Evolutionary conservation across 176 grass and related monocot species (phyloP), one percentile per base, ranked within the genome.

Genomic region (Aechmea fasciata): DNA sequence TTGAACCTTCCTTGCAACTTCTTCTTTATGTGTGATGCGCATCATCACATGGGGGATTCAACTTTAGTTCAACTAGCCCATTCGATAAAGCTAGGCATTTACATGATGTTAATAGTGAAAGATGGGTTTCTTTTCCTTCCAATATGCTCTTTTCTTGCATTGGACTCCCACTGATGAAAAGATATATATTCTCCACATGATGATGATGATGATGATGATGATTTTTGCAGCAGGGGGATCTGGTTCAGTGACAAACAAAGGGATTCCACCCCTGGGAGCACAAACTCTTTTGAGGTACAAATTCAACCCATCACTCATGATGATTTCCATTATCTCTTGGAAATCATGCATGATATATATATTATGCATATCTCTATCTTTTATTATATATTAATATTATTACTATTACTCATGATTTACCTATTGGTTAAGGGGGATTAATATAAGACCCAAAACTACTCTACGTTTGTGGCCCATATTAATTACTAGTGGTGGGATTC

Each of bases 191-290:
- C 86, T 79, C 79, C 79, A 57, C 22, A 71, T 33, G 69, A 71
- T 54, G 12, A 61, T 18, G 47, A 48, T 23, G 22, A 48, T 23
- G 22, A 23, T 23, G 22, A 0, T 68, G 12, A 63, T 20, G 23
- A 63, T n/a, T 71, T 78, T 68, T 80, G 77, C 77, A 83, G 77
- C 59, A 81, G 78, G 52, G 73, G 80, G 80, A 75, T 75, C 85
- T 86, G 85, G 85, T 84, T 93, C 83, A 75, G 83, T 52, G 90
- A 83, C 50, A 93, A 89, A 84, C 79, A 83, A 83, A 89, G 74
- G 82, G 85, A 93, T 79, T 79, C 83, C 74, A 73, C 71, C 71
- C 75, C 80, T 12, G 81, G 83, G 15, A 84, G 80, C 71, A 81
- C 73, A 66, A 83, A 86, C 72, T 85, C 85, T 76, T 83, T 93